Conservation (phyloP, 192 early-diverging fungal genomes). For the Helicostylum pulchrum region DNA sequence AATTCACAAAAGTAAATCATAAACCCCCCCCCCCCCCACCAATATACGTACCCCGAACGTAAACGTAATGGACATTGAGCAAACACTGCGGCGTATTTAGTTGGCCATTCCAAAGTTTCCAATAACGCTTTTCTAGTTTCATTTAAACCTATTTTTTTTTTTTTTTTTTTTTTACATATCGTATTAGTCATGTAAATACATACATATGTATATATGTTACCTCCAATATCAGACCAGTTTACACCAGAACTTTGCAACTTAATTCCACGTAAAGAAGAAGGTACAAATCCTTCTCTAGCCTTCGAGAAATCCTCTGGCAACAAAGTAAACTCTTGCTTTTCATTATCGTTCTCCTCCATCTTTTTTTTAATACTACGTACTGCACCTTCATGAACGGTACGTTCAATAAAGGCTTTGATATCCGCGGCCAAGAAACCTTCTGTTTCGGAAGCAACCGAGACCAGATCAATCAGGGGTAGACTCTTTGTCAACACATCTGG, state of each 20-base stretch:
- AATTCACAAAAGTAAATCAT: slow-evolving; percentile 4
- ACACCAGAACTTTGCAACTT: slow-evolving; percentile 73
- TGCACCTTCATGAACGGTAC: slow-evolving; percentile 78
- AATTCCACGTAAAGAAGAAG: slow-evolving; percentile 74
- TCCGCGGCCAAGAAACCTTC: slow-evolving; percentile 89
- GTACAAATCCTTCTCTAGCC: slow-evolving; percentile 77
- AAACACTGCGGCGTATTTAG: slow-evolving; percentile 89
- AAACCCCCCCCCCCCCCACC: not conserved
- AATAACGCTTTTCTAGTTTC: slow-evolving; percentile 76
- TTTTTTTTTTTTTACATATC: too few relatives aligned
- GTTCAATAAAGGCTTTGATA: slow-evolving; percentile 70
- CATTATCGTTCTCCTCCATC: not conserved
- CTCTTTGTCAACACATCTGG: slow-evolving; percentile 47
- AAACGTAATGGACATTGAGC: slow-evolving; percentile 83
- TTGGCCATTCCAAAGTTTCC: slow-evolving; percentile 95
- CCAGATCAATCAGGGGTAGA: slow-evolving; percentile 60
- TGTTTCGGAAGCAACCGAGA: slow-evolving; percentile 69
- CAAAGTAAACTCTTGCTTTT: slow-evolving; percentile 37
- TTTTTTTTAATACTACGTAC: slow-evolving; percentile 52
- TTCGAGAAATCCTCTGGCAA: slow-evolving; percentile 65
- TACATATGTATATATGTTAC: slow-evolving; percentile 4
- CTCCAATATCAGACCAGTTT: slow-evolving; percentile 88
- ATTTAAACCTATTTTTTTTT: too few relatives aligned
- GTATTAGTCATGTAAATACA: slow-evolving; percentile 2
- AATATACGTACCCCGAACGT: slow-evolving; percentile 69